Conservation (phyloP, 345 rosid genomes). For the Dimocarpus longan region DNA sequence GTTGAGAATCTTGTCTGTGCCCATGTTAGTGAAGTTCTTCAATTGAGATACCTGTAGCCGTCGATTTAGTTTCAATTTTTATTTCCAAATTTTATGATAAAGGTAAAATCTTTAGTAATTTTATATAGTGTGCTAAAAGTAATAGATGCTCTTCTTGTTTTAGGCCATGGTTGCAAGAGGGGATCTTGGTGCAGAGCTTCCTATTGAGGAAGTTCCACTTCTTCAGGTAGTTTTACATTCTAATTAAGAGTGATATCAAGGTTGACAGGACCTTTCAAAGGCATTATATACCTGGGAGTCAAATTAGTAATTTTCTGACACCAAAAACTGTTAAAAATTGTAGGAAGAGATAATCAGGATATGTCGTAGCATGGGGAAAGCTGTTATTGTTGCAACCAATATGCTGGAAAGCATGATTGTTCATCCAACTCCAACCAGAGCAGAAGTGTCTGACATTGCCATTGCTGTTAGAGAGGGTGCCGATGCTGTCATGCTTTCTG, state of each 20-base stretch:
- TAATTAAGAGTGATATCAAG: conserved; percentile 17
- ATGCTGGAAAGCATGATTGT: conserved; percentile 99
- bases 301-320: conserved; percentile 16
- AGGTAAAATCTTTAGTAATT: conserved; percentile 11
- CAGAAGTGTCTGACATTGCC: conserved; percentile 99
- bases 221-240: conserved; percentile 66
- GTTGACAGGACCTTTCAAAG: conserved; percentile 14
- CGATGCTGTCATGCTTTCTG: conserved; percentile 98
- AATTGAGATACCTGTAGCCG: conserved; percentile 10
- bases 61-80: conserved; percentile 4
- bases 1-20: neutral
- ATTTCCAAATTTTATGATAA: neutral
- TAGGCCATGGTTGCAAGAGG: conserved; percentile 99
- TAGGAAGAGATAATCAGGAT: conserved; percentile 88
- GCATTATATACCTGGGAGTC: conserved; percentile 12
- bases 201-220: conserved; percentile 98
- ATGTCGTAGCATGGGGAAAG: conserved; percentile 99
- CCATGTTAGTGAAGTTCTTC: conserved; percentile 11
- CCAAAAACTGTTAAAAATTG: conserved; percentile 21
- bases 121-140: conserved; percentile 15
- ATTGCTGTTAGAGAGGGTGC: conserved; percentile 99
- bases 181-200: conserved; percentile 99
- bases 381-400: conserved; percentile 98
- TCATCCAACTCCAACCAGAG: conserved; percentile 97
- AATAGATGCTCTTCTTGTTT: conserved; percentile 9